A percentile compares a stretch with the other conserved stretches of the same genome.
phyloP scores from a whole-genome alignment of 306 rosid species.

The Quillaja saponaria region DNA sequence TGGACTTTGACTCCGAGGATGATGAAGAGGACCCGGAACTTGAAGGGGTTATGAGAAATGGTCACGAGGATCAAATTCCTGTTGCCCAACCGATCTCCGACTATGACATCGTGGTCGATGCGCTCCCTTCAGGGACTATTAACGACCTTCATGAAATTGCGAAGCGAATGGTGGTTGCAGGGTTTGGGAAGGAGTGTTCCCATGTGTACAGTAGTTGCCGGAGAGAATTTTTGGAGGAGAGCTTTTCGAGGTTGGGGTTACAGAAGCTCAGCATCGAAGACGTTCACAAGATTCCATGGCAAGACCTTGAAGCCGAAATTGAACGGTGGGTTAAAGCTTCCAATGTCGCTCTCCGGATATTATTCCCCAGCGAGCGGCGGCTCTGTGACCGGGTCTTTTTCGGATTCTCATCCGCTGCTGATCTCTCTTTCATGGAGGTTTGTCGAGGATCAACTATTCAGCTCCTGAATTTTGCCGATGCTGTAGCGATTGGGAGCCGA shows the following conservation, averaged over 20 bases:
- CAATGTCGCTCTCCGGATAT: conserved; percentile 66
- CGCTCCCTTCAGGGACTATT: conserved; percentile 76
- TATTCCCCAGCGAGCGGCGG: conserved; percentile 81
- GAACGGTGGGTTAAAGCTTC: conserved; percentile 83
- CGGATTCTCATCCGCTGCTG: conserved; percentile 74
- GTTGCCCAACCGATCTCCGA: conserved; percentile 71
- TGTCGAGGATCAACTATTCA: conserved; percentile 81
- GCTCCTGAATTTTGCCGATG: conserved; percentile 80
- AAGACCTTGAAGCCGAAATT: conserved; percentile 82
- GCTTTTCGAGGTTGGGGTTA: conserved; percentile 79
- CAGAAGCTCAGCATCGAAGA: conserved; percentile 88
- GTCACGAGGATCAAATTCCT: conserved; percentile 55
- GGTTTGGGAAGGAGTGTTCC: conserved; percentile 86
- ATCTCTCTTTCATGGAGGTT: conserved; percentile 90
- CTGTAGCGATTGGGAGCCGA: conserved; percentile 75
- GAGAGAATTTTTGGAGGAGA: conserved; percentile 85
- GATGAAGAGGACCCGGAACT: conserved; percentile 41
- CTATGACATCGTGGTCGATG: conserved; percentile 76
- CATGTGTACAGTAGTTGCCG: conserved; percentile 83
- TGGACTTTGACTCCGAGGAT: conserved; percentile 63
- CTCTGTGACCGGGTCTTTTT: conserved; percentile 78
- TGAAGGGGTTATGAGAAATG: conserved; percentile 33
- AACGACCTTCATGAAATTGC: conserved; percentile 90
- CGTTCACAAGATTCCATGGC: conserved; percentile 85
- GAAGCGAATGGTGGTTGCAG: conserved; percentile 86